Conservation (phyloP, 1,139 yeast genomes). For the Sporopachydermia cereana region DNA sequence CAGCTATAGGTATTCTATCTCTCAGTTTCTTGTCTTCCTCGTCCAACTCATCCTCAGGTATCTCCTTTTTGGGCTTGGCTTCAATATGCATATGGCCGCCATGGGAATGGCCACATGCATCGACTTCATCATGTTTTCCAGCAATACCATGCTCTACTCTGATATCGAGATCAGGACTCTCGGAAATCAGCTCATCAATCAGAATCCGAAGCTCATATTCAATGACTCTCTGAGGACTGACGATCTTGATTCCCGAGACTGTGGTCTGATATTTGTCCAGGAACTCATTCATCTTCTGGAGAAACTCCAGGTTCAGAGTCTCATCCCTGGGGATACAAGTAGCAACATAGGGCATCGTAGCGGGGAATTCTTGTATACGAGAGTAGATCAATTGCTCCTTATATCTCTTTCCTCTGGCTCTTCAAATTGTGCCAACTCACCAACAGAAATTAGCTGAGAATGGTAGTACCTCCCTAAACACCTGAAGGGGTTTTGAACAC, state of each 20-base stretch:
- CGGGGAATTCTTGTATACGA: neutral
- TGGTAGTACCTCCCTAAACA: no score
- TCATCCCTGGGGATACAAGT: conserved; percentile 16
- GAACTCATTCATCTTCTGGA: conserved; percentile 7
- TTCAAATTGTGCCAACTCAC: no score
- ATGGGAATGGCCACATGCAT: conserved; percentile 5
- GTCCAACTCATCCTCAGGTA: neutral
- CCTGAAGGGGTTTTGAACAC: no score
- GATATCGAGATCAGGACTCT: neutral
- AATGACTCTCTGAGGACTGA: conserved; percentile 14
- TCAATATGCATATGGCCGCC: neutral
- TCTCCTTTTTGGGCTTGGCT: neutral
- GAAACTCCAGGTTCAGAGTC: conserved; percentile 10
- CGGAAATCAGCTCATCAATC: conserved; percentile 2
- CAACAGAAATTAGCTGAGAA: no score
- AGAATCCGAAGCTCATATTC: conserved; percentile 17
- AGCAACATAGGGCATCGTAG: conserved; percentile 15
- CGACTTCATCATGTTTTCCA: neutral
- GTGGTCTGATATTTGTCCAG: conserved; percentile 16
- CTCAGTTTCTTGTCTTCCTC: neutral
- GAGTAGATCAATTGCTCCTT: no score
- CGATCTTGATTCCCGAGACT: conserved; percentile 13
- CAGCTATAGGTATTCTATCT: neutral
- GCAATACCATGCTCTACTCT: neutral
- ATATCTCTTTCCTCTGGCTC: no score